phyloP scores from a whole-genome alignment of 108 stramenopile genomes.

The Nitzschia sp. region DNA sequence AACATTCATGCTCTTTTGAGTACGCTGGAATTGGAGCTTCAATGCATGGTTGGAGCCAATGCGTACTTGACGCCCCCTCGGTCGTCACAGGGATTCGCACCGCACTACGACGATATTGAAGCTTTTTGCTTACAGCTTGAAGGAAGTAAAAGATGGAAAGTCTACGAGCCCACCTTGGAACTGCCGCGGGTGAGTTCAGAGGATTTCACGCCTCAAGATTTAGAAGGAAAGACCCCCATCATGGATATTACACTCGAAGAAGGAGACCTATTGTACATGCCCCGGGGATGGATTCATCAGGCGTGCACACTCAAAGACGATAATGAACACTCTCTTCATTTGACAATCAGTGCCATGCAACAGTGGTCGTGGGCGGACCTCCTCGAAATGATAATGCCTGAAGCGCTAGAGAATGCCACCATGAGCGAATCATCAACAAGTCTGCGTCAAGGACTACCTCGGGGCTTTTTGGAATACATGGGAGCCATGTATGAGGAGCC shows the following conservation, averaged over 20 bases:
- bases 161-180: slow-evolving; percentile 72
- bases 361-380: slow-evolving; percentile 93
- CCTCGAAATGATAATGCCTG: slow-evolving; percentile 85
- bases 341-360: slow-evolving; percentile 94
- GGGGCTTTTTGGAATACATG: slow-evolving; percentile 91
- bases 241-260: slow-evolving; percentile 82
- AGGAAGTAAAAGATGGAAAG: slow-evolving; percentile 93
- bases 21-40: slow-evolving; percentile 88
- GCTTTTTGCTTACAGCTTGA: slow-evolving; percentile 94
- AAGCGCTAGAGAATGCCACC: slow-evolving; percentile 79
- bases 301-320: slow-evolving; percentile 69
- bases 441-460: slow-evolving; percentile 86
- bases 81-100: slow-evolving; percentile 96
- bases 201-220: slow-evolving; percentile 75
- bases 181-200: slow-evolving; percentile 72
- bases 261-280: slow-evolving; percentile 94
- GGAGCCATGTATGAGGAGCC: slow-evolving; percentile 82
- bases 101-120: slow-evolving; percentile 99
- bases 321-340: slow-evolving; percentile 84
- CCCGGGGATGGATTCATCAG: slow-evolving; percentile 97
- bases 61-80: slow-evolving; percentile 92
- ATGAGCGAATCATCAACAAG: slow-evolving; percentile 50
- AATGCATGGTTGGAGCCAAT: slow-evolving; percentile 95
- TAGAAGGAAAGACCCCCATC: slow-evolving; percentile 58
- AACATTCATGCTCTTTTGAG: slow-evolving; percentile 80